A percentile compares a stretch with the other conserved stretches of the same genome.
Conservation (phyloP, 2,329 filamentous ascomycete genomes). For the Lachnellula hyalina region DNA sequence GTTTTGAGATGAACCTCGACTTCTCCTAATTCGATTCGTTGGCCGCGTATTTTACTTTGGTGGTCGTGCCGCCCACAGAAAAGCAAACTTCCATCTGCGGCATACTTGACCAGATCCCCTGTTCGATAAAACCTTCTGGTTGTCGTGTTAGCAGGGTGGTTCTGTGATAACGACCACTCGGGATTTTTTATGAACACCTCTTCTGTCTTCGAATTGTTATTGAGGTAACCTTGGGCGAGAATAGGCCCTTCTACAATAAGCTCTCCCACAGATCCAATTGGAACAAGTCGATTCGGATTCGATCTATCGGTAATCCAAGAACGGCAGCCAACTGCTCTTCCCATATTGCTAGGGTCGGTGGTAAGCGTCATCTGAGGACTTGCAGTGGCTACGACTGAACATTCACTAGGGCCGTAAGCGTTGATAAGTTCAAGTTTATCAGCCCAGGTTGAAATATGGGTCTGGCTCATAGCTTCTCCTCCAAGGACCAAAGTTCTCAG, state of each 20-base stretch:
- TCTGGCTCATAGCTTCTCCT: slow-evolving; percentile 33
- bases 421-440: slow-evolving; percentile 35
- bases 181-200: slow-evolving; percentile 2
- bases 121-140: slow-evolving; percentile 50
- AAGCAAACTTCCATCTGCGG: slow-evolving; percentile 41
- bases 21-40: slow-evolving; percentile 58
- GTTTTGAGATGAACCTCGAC: slow-evolving; percentile 34
- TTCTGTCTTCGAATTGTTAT: slow-evolving; percentile 33
- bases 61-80: slow-evolving; percentile 58
- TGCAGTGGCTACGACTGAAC: slow-evolving; percentile 15
- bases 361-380: slow-evolving; percentile 1
- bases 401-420: slow-evolving; percentile 36
- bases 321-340: not conserved
- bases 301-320: slow-evolving; percentile 3
- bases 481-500: slow-evolving; percentile 23
- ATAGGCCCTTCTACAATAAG: slow-evolving; percentile 41
- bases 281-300: slow-evolving; percentile 1
- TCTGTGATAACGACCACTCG: not conserved
- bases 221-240: slow-evolving; percentile 55
- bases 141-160: not conserved
- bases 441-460: slow-evolving; percentile 35
- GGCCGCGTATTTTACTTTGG: slow-evolving; percentile 59
- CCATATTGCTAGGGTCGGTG: slow-evolving; percentile 5
- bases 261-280: slow-evolving; percentile 16
- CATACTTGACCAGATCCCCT: slow-evolving; percentile 40